These are phyloP conservation scores for Medicago arabica DNA, from an alignment of 306 rosid genomes.

Conservation along the genomic window DNA sequence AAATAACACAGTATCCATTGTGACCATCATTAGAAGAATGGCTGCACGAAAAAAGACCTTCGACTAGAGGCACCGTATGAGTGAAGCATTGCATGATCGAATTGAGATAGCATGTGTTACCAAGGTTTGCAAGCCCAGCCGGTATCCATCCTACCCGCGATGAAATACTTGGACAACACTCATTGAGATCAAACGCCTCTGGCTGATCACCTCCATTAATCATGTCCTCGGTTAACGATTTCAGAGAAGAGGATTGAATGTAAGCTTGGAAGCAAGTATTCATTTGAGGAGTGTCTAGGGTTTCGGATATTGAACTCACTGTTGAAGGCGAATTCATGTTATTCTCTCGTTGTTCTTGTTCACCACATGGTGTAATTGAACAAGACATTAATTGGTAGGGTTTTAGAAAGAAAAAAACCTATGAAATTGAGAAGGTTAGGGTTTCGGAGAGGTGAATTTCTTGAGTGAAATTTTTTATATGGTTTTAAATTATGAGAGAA, in stretches of 20 bases:
- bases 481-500: no score
- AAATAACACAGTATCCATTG: slow-evolving; percentile 67
- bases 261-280: background rate
- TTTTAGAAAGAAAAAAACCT: background rate
- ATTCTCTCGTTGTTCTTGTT: background rate
- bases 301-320: slow-evolving; percentile 10
- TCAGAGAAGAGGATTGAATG: no score
- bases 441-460: no score
- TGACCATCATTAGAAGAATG: slow-evolving; percentile 55
- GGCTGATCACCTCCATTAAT: slow-evolving; percentile 25
- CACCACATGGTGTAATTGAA: background rate
- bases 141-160: slow-evolving; percentile 9
- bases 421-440: no score
- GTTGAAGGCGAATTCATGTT: background rate
- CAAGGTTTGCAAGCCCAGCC: slow-evolving; percentile 71
- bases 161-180: slow-evolving; percentile 7
- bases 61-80: slow-evolving; percentile 77
- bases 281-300: slow-evolving; percentile 21
- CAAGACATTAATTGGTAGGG: slow-evolving; percentile 39
- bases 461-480: no score
- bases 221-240: no score
- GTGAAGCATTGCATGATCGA: slow-evolving; percentile 86
- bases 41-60: slow-evolving; percentile 57
- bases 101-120: slow-evolving; percentile 87
- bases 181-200: slow-evolving; percentile 20